Base-by-base conservation (phyloP, 495 filamentous ascomycete genomes). In the Penicillium silybi region DNA sequence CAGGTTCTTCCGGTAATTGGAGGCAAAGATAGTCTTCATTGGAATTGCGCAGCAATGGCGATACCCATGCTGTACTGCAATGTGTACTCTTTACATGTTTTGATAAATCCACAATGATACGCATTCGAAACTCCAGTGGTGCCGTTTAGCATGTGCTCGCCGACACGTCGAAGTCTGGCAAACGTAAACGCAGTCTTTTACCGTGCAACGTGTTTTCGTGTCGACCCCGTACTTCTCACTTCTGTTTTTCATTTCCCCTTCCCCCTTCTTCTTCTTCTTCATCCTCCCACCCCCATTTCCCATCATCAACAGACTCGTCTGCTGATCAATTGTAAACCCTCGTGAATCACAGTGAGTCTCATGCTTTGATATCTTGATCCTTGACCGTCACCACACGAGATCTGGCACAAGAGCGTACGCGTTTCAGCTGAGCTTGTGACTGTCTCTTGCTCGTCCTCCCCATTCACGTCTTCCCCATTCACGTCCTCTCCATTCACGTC, bases 1-100 rank as follows among this genome's bases (percentile, higher is more conserved):
- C 57, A 84, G 92, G 66, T 73, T 96, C 50, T 97, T 97, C 66
- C 76, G 71, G 50, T 74, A 57, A 63, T 56, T n/a, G 38, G 41
- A 23, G 18, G 26, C 15, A 15, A 20, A 48, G 27, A 23, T 27
- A 22, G 22, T 27, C 18, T 18, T 25, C 13, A 38, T 45, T 27
- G 22, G 19, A 42, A 18, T 26, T 47, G 37, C 25, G 19, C 20
- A 43, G 17, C 11, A 27, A 23, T 48, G 27, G 4, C 26, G 18
- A 16, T 27, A 16, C 15, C n/a, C 9, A n/a, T 27, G 25, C 29
- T 32, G 22, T 16, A 16, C 25, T 22, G 46, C 37, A 22, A 37
- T 41, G 4, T 57, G 50, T 50, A 42, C 48, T 46, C 27, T 57
- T 41, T 22, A 38, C 20, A 43, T 49, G 52, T 41, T 20, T 34